Base-by-base conservation (phyloP, 495 filamentous ascomycete species). In the Aspergillus campestris region DNA sequence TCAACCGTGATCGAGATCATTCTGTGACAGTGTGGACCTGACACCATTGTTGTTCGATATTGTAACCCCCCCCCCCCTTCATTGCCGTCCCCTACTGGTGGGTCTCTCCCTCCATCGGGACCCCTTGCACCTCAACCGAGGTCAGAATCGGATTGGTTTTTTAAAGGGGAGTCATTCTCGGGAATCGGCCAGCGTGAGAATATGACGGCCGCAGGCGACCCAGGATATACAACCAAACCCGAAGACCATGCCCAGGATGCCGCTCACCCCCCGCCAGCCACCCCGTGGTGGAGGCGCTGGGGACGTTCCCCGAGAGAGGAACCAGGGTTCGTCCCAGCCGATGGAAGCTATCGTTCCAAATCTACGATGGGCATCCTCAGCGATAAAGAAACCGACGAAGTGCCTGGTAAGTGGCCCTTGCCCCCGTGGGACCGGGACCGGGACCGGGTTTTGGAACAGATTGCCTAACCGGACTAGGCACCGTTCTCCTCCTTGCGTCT, bases 281-380 rank as follows among this genome's bases (percentile, higher is more conserved):
- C 30, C 1, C 50, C 47, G 47, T 50, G 44, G 40, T 43, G 31
- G 3, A 33, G 34, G 36, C 10, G 39, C 14, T 42, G 49, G 32
- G 13, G 39, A 15, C n/a, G 35, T 5, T 18, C 39, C 5, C 36
- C 42, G 3, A 35, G 29, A 7, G 8, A 33, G 42, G 42, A 44
- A 10, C 7, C 42, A 0, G 45, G 49, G 0, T 29, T 28, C 2
- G 39, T 34, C 8, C 41, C 47, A 11, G 44, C 53, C 11, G 32
- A 52, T 8, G 15, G 34, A 29, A 49, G 42, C 8, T 71, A 72
- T 51, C 64, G 69, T n/a, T 38, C 66, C 9, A 79, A 71, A 67
- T 88, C 85, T 75, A 87, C 74, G 7, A 71, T 96, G 67, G 91
- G 90, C 32, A 83, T 97, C 13, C 60, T 95, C 31, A 90, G 89